These are phyloP conservation scores for Poa annua DNA, from an alignment of 176 grass and related monocot genomes.

Conservation along the genomic window DNA sequence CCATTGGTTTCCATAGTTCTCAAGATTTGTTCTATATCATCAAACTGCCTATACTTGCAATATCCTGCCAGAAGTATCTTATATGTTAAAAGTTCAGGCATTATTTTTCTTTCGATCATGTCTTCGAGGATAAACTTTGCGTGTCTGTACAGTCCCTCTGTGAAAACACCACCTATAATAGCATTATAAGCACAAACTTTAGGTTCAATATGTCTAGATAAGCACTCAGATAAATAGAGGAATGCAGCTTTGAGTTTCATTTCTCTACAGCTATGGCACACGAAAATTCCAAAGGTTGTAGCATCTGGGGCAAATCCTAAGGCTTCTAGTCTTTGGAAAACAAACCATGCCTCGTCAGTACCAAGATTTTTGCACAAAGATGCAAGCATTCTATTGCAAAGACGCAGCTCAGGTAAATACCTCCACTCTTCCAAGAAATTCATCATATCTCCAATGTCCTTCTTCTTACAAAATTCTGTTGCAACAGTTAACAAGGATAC, in stretches of 20 bases:
- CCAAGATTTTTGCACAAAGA: conserved; percentile 67
- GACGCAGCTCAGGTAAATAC: conserved; percentile 60
- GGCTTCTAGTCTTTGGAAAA: conserved; percentile 68
- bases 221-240: conserved; percentile 89
- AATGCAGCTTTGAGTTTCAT: conserved; percentile 71
- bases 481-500: conserved; percentile 56
- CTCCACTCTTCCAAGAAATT: conserved; percentile 82
- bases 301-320: conserved; percentile 77
- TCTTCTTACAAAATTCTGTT: conserved; percentile 74
- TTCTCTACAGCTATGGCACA: conserved; percentile 78
- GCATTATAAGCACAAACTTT: conserved; percentile 76
- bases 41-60: conserved; percentile 86
- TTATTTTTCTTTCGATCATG: conserved; percentile 74
- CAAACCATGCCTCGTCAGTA: conserved; percentile 70
- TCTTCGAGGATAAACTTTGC: conserved; percentile 83
- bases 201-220: conserved; percentile 66
- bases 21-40: conserved; percentile 77
- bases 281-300: conserved; percentile 80
- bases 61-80: conserved; percentile 80
- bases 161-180: conserved; percentile 80
- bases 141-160: conserved; percentile 74
- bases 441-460: conserved; percentile 81
- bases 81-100: conserved; percentile 67
- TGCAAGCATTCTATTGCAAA: conserved; percentile 82
- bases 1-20: conserved; percentile 52